Evolutionary conservation across 805 yeast genomes (phyloP), one percentile per base, ranked within the genome.

Genomic region (Candida lessepsii): DNA sequence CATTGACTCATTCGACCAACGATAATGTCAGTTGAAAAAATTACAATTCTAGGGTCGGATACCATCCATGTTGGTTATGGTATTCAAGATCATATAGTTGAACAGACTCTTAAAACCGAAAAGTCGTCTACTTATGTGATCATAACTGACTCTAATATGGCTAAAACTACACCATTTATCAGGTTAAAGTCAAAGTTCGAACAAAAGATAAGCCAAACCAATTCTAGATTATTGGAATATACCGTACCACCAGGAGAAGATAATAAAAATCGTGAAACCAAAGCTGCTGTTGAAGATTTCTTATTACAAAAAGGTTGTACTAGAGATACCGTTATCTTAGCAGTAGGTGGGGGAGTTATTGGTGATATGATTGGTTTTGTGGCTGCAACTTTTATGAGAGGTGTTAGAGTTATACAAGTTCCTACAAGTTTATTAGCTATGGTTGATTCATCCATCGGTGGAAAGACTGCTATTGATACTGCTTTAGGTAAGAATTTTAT

Each of bases 331-430:
- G 87, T 93, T 18, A 81, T 93, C 42, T 66, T 93, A 35, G 99
- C 99, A 7, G 79, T 93, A 44, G 99, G 99, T 46, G 99, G 99
- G 50, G 99, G 99, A 53, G 95, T 93, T 38, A 91, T 93, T 62
- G 99, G 99, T 45, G 99, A 93, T 59, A 91, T 93, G 99, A 86
- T 91, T 50, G 99, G 99, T 3, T 93, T 80, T 60, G 98, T 93
- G 29, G 99, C 99, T n/a, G 91, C 99, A 23, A 93, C 99, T 2
- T 93, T 93, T 62, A 93, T 93, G 99, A 78, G 99, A 60, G 99
- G 99, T 42, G 95, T 93, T 7, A 76, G 96, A 47, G 88, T 89
- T 42, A 82, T 89, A 31, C 99, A 93, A 63, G 75, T 93, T 20
- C 99, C 99, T 41, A 93, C 99, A 5, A 86, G 96, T 24, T 66